Percentiles rank a stretch among this genome's conserved stretches.
Evolutionary conservation across 106 monocot species (phyloP).

Genomic region (Phalaenopsis aphrodite): DNA sequence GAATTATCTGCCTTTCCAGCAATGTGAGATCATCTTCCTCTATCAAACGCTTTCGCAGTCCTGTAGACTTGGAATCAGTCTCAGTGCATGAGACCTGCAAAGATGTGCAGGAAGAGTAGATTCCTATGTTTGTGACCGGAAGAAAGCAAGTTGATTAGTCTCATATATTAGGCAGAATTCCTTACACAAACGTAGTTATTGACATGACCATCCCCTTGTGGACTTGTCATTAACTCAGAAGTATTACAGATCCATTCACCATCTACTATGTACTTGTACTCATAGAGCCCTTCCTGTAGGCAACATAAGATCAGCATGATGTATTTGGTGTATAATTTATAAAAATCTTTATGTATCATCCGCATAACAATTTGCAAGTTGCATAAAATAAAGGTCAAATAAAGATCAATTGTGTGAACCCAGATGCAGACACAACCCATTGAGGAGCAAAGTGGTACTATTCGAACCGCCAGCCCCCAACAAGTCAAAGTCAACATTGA

Average conservation of each 20-base stretch:
- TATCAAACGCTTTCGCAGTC: constrained; percentile 38
- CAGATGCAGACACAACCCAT: no score
- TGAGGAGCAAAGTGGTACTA: no score
- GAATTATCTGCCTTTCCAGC: constrained; percentile 44
- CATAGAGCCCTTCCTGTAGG: constrained; percentile 72
- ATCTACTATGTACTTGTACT: constrained; percentile 91
- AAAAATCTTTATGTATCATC: background rate
- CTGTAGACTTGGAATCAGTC: constrained; percentile 15
- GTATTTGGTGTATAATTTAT: background rate
- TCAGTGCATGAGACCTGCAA: constrained; percentile 36
- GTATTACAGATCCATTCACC: constrained; percentile 72
- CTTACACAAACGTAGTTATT: constrained; percentile 47
- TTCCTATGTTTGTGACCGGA: background rate
- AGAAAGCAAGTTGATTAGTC: background rate
- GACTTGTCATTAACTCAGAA: constrained; percentile 47
- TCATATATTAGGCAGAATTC: background rate
- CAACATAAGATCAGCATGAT: background rate
- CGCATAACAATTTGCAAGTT: background rate
- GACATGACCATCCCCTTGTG: constrained; percentile 69
- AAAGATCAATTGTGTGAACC: background rate
- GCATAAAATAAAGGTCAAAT: background rate
- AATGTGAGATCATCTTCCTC: constrained; percentile 48
- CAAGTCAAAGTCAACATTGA: no score
- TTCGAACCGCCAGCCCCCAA: no score
- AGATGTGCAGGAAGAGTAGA: background rate